Conservation (phyloP, 2,329 filamentous ascomycete species). For the Diaporthe helianthi region DNA sequence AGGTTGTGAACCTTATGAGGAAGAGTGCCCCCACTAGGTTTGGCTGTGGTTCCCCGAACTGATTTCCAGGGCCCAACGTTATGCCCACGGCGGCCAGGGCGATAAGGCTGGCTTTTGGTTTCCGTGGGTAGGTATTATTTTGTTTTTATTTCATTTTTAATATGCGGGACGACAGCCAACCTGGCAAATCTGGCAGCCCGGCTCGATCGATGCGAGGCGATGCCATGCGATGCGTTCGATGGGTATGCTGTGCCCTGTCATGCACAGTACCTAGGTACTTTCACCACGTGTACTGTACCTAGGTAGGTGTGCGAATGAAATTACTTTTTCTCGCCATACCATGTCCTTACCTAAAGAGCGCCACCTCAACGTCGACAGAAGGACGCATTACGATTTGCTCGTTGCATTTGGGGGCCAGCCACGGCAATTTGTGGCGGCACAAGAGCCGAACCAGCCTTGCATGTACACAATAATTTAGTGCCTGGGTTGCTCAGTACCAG, state of each 20-base stretch:
- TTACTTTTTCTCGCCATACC: background rate
- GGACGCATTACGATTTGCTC: background rate
- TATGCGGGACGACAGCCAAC: background rate
- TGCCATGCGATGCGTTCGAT: background rate
- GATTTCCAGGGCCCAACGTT: slow-evolving; percentile 23
- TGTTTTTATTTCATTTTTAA: too few species aligned
- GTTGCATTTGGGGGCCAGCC: background rate
- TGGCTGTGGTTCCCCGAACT: slow-evolving; percentile 13
- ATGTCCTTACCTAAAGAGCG: background rate
- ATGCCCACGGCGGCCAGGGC: slow-evolving; percentile 15
- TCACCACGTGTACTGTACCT: background rate
- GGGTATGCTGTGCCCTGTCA: background rate
- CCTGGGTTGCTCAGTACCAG: slow-evolving; percentile 3
- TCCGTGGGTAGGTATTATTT: slow-evolving; percentile 11
- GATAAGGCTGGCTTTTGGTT: slow-evolving; percentile 26
- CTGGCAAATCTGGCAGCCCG: background rate
- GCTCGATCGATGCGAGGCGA: slow-evolving; percentile 17
- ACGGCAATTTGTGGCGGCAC: background rate
- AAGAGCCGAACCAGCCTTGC: slow-evolving; percentile 3
- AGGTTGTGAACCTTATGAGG: background rate
- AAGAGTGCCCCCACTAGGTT: background rate
- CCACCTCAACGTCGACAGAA: background rate
- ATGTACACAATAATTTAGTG: too few species aligned
- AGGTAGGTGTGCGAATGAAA: background rate
- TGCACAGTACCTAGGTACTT: background rate